A percentile compares a stretch with the other conserved stretches of the same genome.
Evolutionary conservation across 495 filamentous ascomycete genomes (phyloP).

Genomic region (Penicillium paxilli): DNA sequence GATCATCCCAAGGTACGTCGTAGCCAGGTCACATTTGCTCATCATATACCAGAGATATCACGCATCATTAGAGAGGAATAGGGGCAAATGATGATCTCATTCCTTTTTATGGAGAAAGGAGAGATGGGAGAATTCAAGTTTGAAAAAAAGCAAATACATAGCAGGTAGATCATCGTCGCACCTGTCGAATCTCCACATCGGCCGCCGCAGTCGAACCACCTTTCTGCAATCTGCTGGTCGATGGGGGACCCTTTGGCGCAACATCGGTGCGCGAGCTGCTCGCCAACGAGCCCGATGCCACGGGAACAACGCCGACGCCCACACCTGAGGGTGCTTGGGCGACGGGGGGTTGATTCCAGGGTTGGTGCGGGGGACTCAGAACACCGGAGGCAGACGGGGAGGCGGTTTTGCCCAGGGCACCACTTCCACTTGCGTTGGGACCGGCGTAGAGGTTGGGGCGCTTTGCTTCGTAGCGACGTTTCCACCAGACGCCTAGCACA

Average conservation of each 20-base stretch:
- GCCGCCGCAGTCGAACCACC: background rate
- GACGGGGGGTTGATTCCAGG: background rate
- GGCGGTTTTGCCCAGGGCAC: slow-evolving; percentile 16
- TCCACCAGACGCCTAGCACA: slow-evolving; percentile 41
- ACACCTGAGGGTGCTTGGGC: background rate
- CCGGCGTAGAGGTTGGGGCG: slow-evolving; percentile 36
- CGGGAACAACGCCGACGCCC: background rate
- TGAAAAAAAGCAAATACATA: slow-evolving; percentile 8
- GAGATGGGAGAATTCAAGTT: too few relatives aligned
- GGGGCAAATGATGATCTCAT: too few relatives aligned
- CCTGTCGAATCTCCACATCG: slow-evolving; percentile 32
- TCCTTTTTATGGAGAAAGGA: too few relatives aligned
- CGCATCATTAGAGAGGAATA: too few relatives aligned
- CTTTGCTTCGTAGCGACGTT: slow-evolving; percentile 49
- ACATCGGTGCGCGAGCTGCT: slow-evolving; percentile 37
- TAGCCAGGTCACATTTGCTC: too few relatives aligned
- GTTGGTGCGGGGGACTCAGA: slow-evolving; percentile 6
- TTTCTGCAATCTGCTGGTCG: slow-evolving; percentile 17
- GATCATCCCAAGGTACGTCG: background rate
- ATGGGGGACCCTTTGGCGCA: slow-evolving; percentile 12
- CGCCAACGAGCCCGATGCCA: slow-evolving; percentile 19
- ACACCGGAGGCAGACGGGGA: background rate
- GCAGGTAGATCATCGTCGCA: slow-evolving; percentile 5
- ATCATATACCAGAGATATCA: slow-evolving; percentile 4
- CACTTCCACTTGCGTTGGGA: slow-evolving; percentile 15